phyloP scores from a whole-genome alignment of 371 early-diverging fungal genomes.

The Mucor irregularis region DNA sequence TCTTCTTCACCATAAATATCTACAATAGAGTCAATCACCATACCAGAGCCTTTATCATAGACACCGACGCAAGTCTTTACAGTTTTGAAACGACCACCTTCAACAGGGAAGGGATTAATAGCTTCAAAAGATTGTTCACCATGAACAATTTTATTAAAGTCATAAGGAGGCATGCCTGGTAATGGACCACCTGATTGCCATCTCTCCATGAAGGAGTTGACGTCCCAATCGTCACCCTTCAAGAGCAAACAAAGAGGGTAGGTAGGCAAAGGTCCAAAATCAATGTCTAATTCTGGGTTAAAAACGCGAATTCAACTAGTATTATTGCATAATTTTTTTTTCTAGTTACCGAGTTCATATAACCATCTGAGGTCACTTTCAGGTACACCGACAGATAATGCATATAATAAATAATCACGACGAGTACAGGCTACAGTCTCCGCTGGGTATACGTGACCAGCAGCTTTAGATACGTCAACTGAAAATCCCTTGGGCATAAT shows the following conservation, averaged over 20 bases:
- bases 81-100: slow-evolving; percentile 55
- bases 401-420: slow-evolving; percentile 72
- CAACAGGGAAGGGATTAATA: slow-evolving; percentile 56
- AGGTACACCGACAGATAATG: slow-evolving; percentile 64
- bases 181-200: slow-evolving; percentile 32
- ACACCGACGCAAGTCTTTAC: slow-evolving; percentile 48
- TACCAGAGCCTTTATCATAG: slow-evolving; percentile 68
- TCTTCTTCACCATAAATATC: slow-evolving; percentile 58
- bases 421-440: slow-evolving; percentile 50
- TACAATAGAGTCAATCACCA: slow-evolving; percentile 63
- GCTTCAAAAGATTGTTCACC: slow-evolving; percentile 73
- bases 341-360: slow-evolving; percentile 60
- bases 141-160: slow-evolving; percentile 69
- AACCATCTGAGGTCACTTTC: slow-evolving; percentile 61
- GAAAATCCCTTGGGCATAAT: slow-evolving; percentile 26
- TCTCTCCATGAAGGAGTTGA: slow-evolving; percentile 57
- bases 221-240: slow-evolving; percentile 58
- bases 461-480: slow-evolving; percentile 30
- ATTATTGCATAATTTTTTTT: background rate
- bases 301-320: background rate
- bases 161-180: slow-evolving; percentile 66
- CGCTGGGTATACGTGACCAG: slow-evolving; percentile 13
- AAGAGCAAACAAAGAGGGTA: slow-evolving; percentile 64
- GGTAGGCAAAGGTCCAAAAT: slow-evolving; percentile 71
- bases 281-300: slow-evolving; percentile 33